These are phyloP conservation scores for Phytophthora fragariae DNA, from an alignment of 352 stramenopile species.

Conservation along the genomic window DNA sequence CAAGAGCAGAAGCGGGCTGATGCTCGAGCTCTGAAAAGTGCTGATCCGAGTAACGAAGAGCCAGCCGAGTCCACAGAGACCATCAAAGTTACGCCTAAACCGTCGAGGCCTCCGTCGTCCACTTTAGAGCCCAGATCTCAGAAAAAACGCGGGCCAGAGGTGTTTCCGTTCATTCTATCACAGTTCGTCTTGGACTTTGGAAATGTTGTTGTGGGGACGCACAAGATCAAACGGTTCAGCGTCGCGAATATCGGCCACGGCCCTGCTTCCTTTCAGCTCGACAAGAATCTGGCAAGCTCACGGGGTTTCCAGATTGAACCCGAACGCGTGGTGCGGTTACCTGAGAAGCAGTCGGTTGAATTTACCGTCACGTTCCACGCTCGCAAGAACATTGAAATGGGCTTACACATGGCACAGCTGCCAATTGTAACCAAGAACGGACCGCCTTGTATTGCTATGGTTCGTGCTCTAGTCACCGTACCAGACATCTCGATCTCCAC, in stretches of 20 bases:
- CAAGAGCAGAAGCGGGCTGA: slow-evolving; percentile 52
- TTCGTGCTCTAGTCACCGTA: slow-evolving; percentile 92
- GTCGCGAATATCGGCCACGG: slow-evolving; percentile 93
- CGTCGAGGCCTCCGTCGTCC: slow-evolving; percentile 5
- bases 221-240: slow-evolving; percentile 93
- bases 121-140: slow-evolving; percentile 25
- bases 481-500: slow-evolving; percentile 88
- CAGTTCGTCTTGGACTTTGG: slow-evolving; percentile 95
- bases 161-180: slow-evolving; percentile 84
- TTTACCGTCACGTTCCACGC: slow-evolving; percentile 94
- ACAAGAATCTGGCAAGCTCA: slow-evolving; percentile 91
- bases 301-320: slow-evolving; percentile 94
- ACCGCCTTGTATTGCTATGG: slow-evolving; percentile 83
- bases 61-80: slow-evolving; percentile 15
- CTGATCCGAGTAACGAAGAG: slow-evolving; percentile 20
- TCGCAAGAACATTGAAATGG: slow-evolving; percentile 86
- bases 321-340: slow-evolving; percentile 92
- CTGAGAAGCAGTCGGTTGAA: slow-evolving; percentile 88
- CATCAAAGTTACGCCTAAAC: slow-evolving; percentile 13
- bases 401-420: slow-evolving; percentile 80
- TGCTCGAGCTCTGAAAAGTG: slow-evolving; percentile 20
- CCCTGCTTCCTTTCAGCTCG: slow-evolving; percentile 89
- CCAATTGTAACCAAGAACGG: slow-evolving; percentile 93
- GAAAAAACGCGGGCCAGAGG: slow-evolving; percentile 44
- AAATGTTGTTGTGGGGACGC: slow-evolving; percentile 92